Evolutionary conservation across 306 rosid species (phyloP).

Genomic region (Casuarina equisetifolia): DNA sequence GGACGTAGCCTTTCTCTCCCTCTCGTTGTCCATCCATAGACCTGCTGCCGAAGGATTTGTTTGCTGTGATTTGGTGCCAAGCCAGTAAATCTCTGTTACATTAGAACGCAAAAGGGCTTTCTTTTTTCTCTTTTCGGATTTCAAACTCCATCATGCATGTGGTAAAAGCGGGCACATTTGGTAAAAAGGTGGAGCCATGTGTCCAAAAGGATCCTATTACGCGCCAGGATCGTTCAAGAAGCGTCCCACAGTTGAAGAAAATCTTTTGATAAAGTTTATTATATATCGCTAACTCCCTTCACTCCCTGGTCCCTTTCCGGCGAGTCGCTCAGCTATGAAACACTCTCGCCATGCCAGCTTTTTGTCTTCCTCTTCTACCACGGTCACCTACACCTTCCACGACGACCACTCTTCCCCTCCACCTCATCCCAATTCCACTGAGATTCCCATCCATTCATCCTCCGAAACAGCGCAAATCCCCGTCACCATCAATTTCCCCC

Average conservation of each 20-base stretch:
- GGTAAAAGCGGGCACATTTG: not conserved
- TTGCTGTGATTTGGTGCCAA: not conserved
- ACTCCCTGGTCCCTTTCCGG: not conserved
- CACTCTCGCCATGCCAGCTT: constrained; percentile 32
- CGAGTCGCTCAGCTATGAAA: constrained; percentile 35
- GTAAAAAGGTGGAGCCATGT: not conserved
- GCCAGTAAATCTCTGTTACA: not conserved
- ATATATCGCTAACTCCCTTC: not conserved
- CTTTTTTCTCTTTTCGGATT: not conserved
- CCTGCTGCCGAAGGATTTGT: not conserved
- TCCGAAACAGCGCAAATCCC: constrained; percentile 26
- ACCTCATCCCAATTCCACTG: constrained; percentile 33
- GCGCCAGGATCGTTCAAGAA: constrained; percentile 48
- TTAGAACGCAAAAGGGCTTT: not conserved
- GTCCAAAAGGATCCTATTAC: constrained; percentile 17
- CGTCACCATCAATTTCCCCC: constrained; percentile 27
- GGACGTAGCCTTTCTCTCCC: not conserved
- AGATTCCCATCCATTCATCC: constrained; percentile 34
- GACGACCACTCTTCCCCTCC: constrained; percentile 57
- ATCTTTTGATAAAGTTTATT: not conserved
- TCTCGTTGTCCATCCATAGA: not conserved
- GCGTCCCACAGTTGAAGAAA: not conserved
- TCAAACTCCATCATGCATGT: not conserved
- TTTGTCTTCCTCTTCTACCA: constrained; percentile 33
- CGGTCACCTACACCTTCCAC: constrained; percentile 48